Percentiles rank a stretch among this genome's conserved stretches.
phyloP scores from a whole-genome alignment of 1,284 basidiomycete species.

The Thelephora terrestris region DNA sequence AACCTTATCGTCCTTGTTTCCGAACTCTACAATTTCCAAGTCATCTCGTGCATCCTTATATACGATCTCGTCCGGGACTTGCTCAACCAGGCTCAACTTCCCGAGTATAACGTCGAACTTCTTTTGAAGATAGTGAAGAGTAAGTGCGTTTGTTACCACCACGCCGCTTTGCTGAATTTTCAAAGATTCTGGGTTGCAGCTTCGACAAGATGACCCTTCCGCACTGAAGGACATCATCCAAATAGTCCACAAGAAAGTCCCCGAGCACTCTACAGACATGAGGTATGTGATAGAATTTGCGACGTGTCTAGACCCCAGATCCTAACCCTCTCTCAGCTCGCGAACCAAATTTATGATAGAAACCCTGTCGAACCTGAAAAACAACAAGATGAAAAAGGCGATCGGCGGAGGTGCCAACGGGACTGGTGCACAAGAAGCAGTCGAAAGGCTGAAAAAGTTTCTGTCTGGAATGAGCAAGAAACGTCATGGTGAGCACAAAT shows the following conservation, averaged over 20 bases:
- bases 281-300: constrained; percentile 35
- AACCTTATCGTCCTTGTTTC: constrained; percentile 86
- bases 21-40: constrained; percentile 93
- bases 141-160: constrained; percentile 27
- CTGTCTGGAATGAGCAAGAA: constrained; percentile 68
- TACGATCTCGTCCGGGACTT: constrained; percentile 86
- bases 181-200: constrained; percentile 75
- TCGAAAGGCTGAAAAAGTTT: constrained; percentile 81
- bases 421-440: constrained; percentile 61
- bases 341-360: constrained; percentile 90
- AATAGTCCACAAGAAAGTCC: constrained; percentile 69
- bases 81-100: constrained; percentile 46
- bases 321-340: constrained; percentile 38
- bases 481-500: constrained; percentile 46
- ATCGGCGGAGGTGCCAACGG: constrained; percentile 29
- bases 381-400: constrained; percentile 73
- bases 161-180: neutral
- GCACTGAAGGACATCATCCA: constrained; percentile 79
- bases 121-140: constrained; percentile 81
- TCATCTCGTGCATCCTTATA: constrained; percentile 79
- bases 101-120: constrained; percentile 80
- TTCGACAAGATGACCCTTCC: constrained; percentile 81
- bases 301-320: neutral
- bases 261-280: constrained; percentile 42
- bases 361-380: constrained; percentile 82